Percentiles rank a stretch among this genome's conserved stretches.
phyloP scores from a whole-genome alignment of 768 basidiomycete genomes.

The Boletus sp. region DNA sequence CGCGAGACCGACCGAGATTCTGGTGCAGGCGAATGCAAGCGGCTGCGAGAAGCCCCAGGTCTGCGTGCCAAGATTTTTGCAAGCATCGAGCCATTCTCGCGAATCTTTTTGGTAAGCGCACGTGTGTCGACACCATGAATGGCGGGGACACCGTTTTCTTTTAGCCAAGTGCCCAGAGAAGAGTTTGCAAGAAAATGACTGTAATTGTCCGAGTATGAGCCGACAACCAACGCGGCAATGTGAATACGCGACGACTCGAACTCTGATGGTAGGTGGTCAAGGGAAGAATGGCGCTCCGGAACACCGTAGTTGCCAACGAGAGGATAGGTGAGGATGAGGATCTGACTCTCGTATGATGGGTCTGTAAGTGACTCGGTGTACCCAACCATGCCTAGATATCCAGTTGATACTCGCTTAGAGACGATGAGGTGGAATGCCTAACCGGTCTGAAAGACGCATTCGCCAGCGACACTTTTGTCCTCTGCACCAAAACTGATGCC shows the following conservation, averaged over 20 bases:
- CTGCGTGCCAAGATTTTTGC: conserved; percentile 76
- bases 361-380: conserved; percentile 98
- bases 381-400: conserved; percentile 87
- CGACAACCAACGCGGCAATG: conserved; percentile 85
- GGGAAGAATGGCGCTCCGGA: conserved; percentile 55
- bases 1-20: conserved; percentile 43
- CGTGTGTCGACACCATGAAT: conserved; percentile 96
- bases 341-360: conserved; percentile 97
- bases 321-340: conserved; percentile 95
- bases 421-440: conserved; percentile 29
- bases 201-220: conserved; percentile 91
- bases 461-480: conserved; percentile 87
- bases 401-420: conserved; percentile 13
- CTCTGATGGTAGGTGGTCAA: conserved; percentile 60
- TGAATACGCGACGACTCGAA: conserved; percentile 98
- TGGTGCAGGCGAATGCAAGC: conserved; percentile 33
- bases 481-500: conserved; percentile 94
- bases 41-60: conserved; percentile 40
- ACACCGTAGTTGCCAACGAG: conserved; percentile 98
- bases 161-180: conserved; percentile 87
- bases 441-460: conserved; percentile 99
- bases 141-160: conserved; percentile 91
- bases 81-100: conserved; percentile 92
- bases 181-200: conserved; percentile 92
- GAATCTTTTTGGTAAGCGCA: conserved; percentile 92